Conservation (phyloP, 192 early-diverging fungal genomes). For the Coemansia sp. region DNA sequence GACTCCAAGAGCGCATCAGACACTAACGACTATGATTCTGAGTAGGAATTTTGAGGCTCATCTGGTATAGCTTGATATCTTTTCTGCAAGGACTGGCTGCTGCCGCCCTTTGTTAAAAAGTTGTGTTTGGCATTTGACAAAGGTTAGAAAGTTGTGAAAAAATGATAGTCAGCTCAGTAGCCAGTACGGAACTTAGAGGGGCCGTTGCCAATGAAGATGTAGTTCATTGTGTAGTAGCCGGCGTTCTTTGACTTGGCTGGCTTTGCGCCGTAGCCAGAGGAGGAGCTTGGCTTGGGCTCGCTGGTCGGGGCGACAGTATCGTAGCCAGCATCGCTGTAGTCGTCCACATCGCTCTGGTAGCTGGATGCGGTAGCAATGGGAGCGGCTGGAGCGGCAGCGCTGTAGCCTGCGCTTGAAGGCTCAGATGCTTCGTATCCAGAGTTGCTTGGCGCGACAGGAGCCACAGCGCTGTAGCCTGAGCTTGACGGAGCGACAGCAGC, state of each 20-base stretch:
- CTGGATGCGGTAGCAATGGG: not conserved
- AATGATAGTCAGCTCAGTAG: not conserved
- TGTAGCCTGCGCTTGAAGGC: not conserved
- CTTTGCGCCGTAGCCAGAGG: slow-evolving; percentile 1
- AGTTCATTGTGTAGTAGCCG: slow-evolving; percentile 20
- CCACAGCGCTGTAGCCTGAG: not conserved
- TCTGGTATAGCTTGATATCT: too few relatives aligned
- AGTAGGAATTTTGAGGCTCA: not conserved
- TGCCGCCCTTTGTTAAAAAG: too few relatives aligned
- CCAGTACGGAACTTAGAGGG: not conserved
- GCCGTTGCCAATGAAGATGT: slow-evolving; percentile 9
- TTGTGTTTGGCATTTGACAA: too few relatives aligned
- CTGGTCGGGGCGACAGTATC: not conserved
- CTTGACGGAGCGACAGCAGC: not conserved
- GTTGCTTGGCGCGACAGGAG: not conserved
- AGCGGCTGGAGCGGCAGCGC: not conserved
- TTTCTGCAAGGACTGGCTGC: not conserved
- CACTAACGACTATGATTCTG: slow-evolving; percentile 8
- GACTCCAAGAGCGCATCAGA: not conserved
- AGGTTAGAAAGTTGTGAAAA: not conserved
- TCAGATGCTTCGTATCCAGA: too few relatives aligned
- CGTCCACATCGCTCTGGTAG: slow-evolving; percentile 6
- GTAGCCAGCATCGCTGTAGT: slow-evolving; percentile 4
- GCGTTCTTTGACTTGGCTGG: not conserved
- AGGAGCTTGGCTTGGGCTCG: not conserved